phyloP scores from a whole-genome alignment of 352 stramenopile genomes.

The Phytopythium chamaehyphon region DNA sequence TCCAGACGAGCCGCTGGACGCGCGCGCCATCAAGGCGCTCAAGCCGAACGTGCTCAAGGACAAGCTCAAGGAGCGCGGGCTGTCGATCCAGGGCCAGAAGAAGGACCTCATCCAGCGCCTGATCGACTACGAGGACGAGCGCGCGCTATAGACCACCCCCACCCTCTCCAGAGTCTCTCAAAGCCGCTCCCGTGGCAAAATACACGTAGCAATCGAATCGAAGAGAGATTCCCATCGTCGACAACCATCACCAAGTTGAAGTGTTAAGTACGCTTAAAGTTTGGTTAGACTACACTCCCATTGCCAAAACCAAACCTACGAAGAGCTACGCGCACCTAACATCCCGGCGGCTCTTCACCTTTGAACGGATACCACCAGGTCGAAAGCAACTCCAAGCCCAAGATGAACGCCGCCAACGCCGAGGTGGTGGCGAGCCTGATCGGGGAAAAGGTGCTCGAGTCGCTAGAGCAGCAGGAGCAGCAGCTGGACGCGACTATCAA shows the following conservation, averaged over 20 bases:
- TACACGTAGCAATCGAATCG: no score
- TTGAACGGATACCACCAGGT: background rate
- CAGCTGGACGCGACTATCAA: constrained; percentile 83
- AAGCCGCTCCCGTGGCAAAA: no score
- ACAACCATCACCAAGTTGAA: no score
- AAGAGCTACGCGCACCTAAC: no score
- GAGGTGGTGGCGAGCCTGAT: constrained; percentile 79
- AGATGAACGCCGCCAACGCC: constrained; percentile 63
- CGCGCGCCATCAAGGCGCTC: constrained; percentile 79
- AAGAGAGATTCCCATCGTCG: no score
- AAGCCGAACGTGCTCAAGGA: constrained; percentile 88
- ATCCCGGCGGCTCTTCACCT: no score
- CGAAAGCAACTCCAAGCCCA: background rate
- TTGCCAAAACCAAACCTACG: constrained; percentile 1
- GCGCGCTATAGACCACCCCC: constrained; percentile 72
- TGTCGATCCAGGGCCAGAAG: constrained; percentile 87
- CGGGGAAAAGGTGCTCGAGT: constrained; percentile 83
- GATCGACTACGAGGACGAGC: constrained; percentile 86
- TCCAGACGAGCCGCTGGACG: constrained; percentile 73
- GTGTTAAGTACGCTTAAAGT: no score
- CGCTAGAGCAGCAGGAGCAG: constrained; percentile 82
- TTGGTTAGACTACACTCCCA: no score
- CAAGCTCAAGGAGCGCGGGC: constrained; percentile 77
- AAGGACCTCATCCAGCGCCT: constrained; percentile 87
- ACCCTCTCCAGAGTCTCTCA: constrained; percentile 1